phyloP scores from a whole-genome alignment of 169 alveolate species.

The Theileria luwenshuni region DNA sequence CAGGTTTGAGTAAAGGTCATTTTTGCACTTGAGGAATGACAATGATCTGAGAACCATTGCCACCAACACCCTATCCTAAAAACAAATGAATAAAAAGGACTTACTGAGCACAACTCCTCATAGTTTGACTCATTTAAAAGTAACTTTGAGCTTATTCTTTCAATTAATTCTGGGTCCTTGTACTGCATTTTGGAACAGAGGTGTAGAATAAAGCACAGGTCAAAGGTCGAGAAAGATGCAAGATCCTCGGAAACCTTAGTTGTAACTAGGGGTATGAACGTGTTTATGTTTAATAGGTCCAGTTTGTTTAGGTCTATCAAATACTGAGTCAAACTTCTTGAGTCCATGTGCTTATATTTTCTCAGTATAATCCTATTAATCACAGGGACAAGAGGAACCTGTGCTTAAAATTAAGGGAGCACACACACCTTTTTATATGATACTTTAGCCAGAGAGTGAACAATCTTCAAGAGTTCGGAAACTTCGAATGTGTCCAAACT shows the following conservation, averaged over 20 bases:
- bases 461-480: constrained; percentile 25
- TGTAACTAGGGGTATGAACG: constrained; percentile 47
- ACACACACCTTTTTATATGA: constrained; percentile 50
- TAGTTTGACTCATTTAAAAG: constrained; percentile 16
- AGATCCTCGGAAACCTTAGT: constrained; percentile 18
- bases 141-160: constrained; percentile 17
- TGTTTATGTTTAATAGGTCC: constrained; percentile 43
- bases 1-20: constrained; percentile 33
- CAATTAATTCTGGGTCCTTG: constrained; percentile 34
- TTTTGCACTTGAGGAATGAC: constrained; percentile 42
- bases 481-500: constrained; percentile 30
- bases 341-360: constrained; percentile 21
- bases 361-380: constrained; percentile 50
- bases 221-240: constrained; percentile 46
- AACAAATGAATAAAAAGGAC: neutral
- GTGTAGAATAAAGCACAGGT: constrained; percentile 66
- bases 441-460: constrained; percentile 64
- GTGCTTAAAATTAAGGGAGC: neutral
- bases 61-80: constrained; percentile 47
- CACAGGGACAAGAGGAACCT: constrained; percentile 50
- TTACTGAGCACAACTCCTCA: constrained; percentile 39
- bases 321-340: constrained; percentile 59
- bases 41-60: constrained; percentile 63
- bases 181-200: constrained; percentile 51
- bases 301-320: constrained; percentile 51